Conservation (phyloP, 129 eudicot genomes). For the Escallonia herrerae region DNA sequence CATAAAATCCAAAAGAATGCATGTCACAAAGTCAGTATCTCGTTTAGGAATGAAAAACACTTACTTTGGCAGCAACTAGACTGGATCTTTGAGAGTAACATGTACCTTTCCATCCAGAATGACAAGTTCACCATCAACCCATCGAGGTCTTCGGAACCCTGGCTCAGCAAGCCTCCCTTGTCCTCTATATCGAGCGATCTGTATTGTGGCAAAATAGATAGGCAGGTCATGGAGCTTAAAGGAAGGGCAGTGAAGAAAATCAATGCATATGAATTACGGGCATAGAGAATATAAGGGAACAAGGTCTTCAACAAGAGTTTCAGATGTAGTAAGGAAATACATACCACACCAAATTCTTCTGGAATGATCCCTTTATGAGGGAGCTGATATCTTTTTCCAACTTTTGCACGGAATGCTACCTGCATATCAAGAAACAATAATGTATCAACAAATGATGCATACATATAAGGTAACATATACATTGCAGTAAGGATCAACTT, state of each 20-base stretch:
- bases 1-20: constrained; percentile 17
- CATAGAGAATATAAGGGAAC: no score
- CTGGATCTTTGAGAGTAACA: no score
- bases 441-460: no score
- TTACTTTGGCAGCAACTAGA: no score
- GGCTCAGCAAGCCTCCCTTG: constrained; percentile 97
- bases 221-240: neutral
- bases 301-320: no score
- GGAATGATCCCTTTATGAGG: constrained; percentile 96
- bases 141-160: constrained; percentile 77
- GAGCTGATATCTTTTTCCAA: constrained; percentile 87
- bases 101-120: constrained; percentile 91
- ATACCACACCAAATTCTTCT: constrained; percentile 98
- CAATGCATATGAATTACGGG: no score
- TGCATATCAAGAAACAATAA: constrained; percentile 18
- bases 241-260: neutral
- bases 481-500: no score
- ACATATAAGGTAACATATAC: no score
- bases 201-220: constrained; percentile 19
- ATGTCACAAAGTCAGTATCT: neutral
- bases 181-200: constrained; percentile 95
- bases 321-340: neutral
- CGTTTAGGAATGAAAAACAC: neutral
- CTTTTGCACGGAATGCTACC: constrained; percentile 98
- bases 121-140: constrained; percentile 99